Base-by-base conservation (phyloP, 352 stramenopile species). In the Bremia lactucae region DNA sequence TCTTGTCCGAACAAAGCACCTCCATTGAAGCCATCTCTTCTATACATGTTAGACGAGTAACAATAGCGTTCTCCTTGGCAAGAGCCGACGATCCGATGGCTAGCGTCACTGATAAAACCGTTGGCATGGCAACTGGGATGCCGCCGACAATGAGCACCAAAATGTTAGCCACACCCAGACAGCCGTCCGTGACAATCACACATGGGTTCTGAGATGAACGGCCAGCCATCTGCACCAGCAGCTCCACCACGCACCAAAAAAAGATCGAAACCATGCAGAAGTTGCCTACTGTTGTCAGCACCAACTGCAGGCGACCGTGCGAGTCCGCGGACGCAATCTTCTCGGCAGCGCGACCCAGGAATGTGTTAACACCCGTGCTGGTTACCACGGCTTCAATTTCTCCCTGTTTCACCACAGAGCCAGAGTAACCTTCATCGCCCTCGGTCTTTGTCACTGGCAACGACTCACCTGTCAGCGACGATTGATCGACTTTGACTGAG, bases 1-100 rank as follows among this genome's bases (percentile, higher is more conserved):
- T 97, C 74, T 96, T 97, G 66, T 98, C 93, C 28, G 83, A 95
- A 70, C 90, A 97, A 34, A 97, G 64, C 46, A 97, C 76, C 52
- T 84, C 72, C 85, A 97, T 97, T 31, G 59, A 72, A 14, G 86
- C 88, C 52, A 97, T 80, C 48, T 96, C 81, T 46, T 97, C 82
- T 64, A 97, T 96, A 22, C 86, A 92, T 36, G 79, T 88, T 24
- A 97, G 54, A 51, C 86, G 73, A 18, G 85, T 89, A 28, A 97
- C 87, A 46, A 97, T 97, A 31, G 85, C 89, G 52, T 90, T 93
- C 50, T 96, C 66, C 46, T 94, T 86, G 23, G 75, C 71, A 4
- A 97, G 64, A 36, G 72, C 83, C 40, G 81, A 84, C 34, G 86
- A 94, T 44, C 88, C 90, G 36, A 97, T 86, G 7, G 88, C 90